These are phyloP conservation scores for Macrotyloma uniflorum DNA, from an alignment of 306 rosid genomes.

Conservation along the genomic window DNA sequence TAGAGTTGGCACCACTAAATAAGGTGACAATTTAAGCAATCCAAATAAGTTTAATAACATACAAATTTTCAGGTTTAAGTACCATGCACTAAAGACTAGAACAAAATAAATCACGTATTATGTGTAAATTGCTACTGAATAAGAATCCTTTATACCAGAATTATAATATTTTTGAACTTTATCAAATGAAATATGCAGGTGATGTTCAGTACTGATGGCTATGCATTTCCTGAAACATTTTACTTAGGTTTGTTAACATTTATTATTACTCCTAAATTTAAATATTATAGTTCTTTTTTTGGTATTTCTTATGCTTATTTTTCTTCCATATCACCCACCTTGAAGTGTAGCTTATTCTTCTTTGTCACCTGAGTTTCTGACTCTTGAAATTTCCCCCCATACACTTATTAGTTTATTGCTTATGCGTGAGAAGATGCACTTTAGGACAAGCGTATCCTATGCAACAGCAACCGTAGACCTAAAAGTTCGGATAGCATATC, in stretches of 20 bases:
- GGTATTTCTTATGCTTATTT: too few relatives aligned
- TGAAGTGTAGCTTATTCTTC: too few relatives aligned
- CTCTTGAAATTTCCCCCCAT: too few relatives aligned
- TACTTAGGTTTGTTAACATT: constrained; percentile 71
- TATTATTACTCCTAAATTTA: background rate
- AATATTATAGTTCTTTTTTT: too few relatives aligned
- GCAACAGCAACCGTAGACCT: too few relatives aligned
- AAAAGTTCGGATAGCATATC: too few relatives aligned
- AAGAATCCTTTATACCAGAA: background rate
- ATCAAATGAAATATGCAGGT: constrained; percentile 59
- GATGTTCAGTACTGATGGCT: constrained; percentile 91
- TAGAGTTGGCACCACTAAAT: constrained; percentile 83
- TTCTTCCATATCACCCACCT: too few relatives aligned
- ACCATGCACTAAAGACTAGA: background rate
- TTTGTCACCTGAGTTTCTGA: too few relatives aligned
- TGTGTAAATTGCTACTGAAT: background rate
- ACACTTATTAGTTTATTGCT: too few relatives aligned
- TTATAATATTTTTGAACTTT: constrained; percentile 1
- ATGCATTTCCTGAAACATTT: constrained; percentile 82
- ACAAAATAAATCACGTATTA: background rate
- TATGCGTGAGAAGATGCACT: too few relatives aligned
- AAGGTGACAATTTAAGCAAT: constrained; percentile 58
- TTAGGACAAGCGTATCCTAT: too few relatives aligned
- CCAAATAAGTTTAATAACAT: background rate
- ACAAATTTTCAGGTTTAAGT: background rate